Evolutionary conservation across 345 rosid genomes (phyloP).

Genomic region (Eucalyptus globulus): DNA sequence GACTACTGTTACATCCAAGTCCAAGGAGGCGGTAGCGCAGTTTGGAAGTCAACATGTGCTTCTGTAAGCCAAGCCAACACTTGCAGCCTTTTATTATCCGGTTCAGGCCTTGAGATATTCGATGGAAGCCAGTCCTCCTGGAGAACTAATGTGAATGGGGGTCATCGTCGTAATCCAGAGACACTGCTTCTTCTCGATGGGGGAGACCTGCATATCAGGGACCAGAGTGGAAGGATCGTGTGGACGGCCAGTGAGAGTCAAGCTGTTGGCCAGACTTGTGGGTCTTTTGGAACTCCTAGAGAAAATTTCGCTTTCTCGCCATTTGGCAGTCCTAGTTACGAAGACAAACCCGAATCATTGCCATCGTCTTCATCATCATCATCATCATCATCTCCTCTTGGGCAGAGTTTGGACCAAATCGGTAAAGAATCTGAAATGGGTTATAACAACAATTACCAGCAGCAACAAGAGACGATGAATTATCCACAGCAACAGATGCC

Average conservation of each 20-base stretch:
- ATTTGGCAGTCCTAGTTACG: not conserved
- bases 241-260: not conserved
- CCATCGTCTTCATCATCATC: not conserved
- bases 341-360: not conserved
- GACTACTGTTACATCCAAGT: conserved; percentile 1
- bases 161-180: not conserved
- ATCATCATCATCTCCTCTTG: not conserved
- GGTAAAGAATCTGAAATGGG: conserved; percentile 6
- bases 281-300: not conserved
- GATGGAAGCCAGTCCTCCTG: not conserved
- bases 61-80: not conserved
- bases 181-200: not conserved
- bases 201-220: not conserved
- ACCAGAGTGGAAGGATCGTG: not conserved
- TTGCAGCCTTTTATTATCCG: not conserved
- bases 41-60: not conserved
- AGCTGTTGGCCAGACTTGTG: not conserved
- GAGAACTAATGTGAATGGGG: not conserved
- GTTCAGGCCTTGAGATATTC: not conserved
- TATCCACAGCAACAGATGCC: conserved; percentile 3
- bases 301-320: not conserved
- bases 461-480: conserved; percentile 7
- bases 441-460: conserved; percentile 1
- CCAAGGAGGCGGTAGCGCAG: not conserved
- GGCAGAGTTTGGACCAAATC: not conserved